Evolutionary conservation across 2,329 filamentous ascomycete species (phyloP).

Genomic region (Paramyrothecium roridum): DNA sequence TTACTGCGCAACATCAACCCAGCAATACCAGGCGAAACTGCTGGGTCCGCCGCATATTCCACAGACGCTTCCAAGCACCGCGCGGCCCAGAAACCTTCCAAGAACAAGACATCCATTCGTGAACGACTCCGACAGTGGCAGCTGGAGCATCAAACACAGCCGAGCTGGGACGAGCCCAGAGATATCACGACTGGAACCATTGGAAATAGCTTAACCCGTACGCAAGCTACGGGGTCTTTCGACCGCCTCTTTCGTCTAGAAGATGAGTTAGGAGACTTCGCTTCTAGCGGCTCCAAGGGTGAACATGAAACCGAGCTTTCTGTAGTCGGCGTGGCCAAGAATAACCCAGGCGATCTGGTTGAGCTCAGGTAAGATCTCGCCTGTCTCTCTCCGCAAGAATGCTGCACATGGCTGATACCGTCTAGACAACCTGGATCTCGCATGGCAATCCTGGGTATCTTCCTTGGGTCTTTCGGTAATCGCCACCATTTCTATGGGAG

Average conservation of each 20-base stretch:
- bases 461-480: constrained; percentile 47
- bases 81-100: too few relatives aligned
- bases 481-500: constrained; percentile 53
- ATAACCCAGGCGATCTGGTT: constrained; percentile 46
- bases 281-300: constrained; percentile 18
- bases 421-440: constrained; percentile 31
- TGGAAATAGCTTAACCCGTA: constrained; percentile 26
- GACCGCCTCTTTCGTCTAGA: neutral
- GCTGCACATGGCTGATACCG: constrained; percentile 8
- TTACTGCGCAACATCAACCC: too few relatives aligned
- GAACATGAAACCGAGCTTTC: constrained; percentile 18
- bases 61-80: too few relatives aligned
- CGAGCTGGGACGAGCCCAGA: too few relatives aligned
- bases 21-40: too few relatives aligned
- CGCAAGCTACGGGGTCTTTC: constrained; percentile 29
- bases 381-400: neutral
- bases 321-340: constrained; percentile 19
- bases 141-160: neutral
- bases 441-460: constrained; percentile 47
- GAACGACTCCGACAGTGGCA: constrained; percentile 38
- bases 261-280: neutral
- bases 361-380: constrained; percentile 36
- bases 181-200: constrained; percentile 7
- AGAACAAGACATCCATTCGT: constrained; percentile 25
- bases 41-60: too few relatives aligned